Evolutionary conservation across 805 yeast genomes (phyloP).

Genomic region (Metschnikowia hibisci): DNA sequence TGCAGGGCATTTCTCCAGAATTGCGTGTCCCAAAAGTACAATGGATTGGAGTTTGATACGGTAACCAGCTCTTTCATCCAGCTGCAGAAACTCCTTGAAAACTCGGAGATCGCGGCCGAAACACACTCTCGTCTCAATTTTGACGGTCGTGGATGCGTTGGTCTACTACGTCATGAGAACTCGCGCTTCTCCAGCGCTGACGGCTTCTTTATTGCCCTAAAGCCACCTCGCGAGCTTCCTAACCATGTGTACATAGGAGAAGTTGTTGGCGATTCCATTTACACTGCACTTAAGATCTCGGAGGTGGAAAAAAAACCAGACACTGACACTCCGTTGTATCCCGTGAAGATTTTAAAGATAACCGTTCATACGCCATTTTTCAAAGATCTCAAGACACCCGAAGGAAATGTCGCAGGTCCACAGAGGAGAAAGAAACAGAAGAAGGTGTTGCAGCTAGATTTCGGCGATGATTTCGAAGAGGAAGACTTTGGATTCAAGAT

Average conservation of each 20-base stretch:
- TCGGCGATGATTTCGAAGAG: conserved; percentile 38
- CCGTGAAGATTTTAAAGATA: conserved; percentile 40
- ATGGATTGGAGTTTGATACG: conserved; percentile 39
- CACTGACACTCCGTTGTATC: conserved; percentile 46
- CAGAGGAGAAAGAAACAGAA: conserved; percentile 22
- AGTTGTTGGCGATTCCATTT: conserved; percentile 53
- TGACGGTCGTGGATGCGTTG: conserved; percentile 52
- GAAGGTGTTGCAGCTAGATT: conserved; percentile 29
- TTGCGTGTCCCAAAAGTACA: conserved; percentile 42
- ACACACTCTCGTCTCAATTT: conserved; percentile 49
- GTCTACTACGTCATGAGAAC: conserved; percentile 35
- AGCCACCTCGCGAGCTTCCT: conserved; percentile 42
- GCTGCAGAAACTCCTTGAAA: conserved; percentile 6
- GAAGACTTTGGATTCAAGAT: conserved; percentile 26
- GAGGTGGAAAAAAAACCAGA: conserved; percentile 43
- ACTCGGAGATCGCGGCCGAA: conserved; percentile 33
- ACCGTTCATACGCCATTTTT: conserved; percentile 49
- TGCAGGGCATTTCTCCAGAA: conserved; percentile 46
- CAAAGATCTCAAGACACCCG: conserved; percentile 31
- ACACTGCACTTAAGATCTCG: conserved; percentile 46
- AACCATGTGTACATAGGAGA: conserved; percentile 51
- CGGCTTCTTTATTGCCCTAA: conserved; percentile 38
- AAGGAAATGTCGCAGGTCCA: not conserved
- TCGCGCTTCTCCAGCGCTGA: conserved; percentile 20
- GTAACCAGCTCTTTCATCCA: conserved; percentile 27